Percentiles rank a stretch among this genome's conserved stretches.
Evolutionary conservation across 2,329 filamentous ascomycete species (phyloP).

Genomic region (Aschersonia sp.): DNA sequence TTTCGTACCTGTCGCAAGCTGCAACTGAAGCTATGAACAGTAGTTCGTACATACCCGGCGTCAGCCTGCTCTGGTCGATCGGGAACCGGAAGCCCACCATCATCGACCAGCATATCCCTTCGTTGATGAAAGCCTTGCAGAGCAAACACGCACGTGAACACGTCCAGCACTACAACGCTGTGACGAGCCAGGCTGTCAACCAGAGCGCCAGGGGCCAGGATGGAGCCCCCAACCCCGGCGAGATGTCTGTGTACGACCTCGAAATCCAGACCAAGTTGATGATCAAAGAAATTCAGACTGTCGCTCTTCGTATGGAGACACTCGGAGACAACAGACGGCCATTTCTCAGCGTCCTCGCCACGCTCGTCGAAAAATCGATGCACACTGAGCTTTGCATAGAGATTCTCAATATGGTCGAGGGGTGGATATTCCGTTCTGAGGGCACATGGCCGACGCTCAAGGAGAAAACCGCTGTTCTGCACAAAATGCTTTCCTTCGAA

Average conservation of each 20-base stretch:
- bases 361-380: slow-evolving; percentile 86
- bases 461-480: slow-evolving; percentile 96
- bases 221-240: slow-evolving; percentile 33
- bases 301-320: slow-evolving; percentile 81
- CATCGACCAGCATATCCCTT: slow-evolving; percentile 76
- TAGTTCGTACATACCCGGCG: slow-evolving; percentile 68
- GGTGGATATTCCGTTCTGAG: slow-evolving; percentile 89
- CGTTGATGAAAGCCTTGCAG: slow-evolving; percentile 87
- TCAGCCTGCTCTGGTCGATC: slow-evolving; percentile 88
- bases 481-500: slow-evolving; percentile 97
- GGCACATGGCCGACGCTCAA: slow-evolving; percentile 95
- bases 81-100: slow-evolving; percentile 72
- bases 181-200: slow-evolving; percentile 34
- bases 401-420: slow-evolving; percentile 84
- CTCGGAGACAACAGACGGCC: slow-evolving; percentile 82
- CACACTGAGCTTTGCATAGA: slow-evolving; percentile 80
- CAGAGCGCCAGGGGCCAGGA: slow-evolving; percentile 32
- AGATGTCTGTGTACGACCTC: slow-evolving; percentile 61
- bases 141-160: slow-evolving; percentile 88
- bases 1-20: slow-evolving; percentile 69
- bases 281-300: slow-evolving; percentile 87
- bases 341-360: slow-evolving; percentile 88
- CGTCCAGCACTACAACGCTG: slow-evolving; percentile 56
- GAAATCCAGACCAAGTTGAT: slow-evolving; percentile 85
- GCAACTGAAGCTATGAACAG: slow-evolving; percentile 78